Percentiles rank a stretch among this genome's conserved stretches.
Conservation (phyloP, 2,329 filamentous ascomycete species). For the Colletotrichum coccodes region DNA sequence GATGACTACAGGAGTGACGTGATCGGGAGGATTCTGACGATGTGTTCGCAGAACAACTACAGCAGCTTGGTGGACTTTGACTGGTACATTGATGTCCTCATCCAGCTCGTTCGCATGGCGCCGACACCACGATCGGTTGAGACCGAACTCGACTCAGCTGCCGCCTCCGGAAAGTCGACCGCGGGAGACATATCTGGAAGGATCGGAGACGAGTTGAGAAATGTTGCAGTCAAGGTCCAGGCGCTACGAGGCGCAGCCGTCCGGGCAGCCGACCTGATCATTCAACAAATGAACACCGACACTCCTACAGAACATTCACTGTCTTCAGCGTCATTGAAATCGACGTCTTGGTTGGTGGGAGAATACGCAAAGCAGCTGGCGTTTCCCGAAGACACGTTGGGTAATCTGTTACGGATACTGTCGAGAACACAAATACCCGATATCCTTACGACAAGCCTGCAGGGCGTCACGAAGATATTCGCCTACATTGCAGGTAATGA, state of each 20-base stretch:
- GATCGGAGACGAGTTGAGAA: slow-evolving; percentile 88
- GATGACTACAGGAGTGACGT: slow-evolving; percentile 89
- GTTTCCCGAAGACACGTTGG: slow-evolving; percentile 77
- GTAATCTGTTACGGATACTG: slow-evolving; percentile 76
- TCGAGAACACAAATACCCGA: slow-evolving; percentile 67
- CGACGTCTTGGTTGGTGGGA: slow-evolving; percentile 86
- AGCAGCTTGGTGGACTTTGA: slow-evolving; percentile 89
- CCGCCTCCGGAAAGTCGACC: slow-evolving; percentile 38
- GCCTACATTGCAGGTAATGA: slow-evolving; percentile 75
- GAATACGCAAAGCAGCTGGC: slow-evolving; percentile 83
- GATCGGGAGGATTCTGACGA: slow-evolving; percentile 82
- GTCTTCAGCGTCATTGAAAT: slow-evolving; percentile 75
- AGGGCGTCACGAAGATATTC: slow-evolving; percentile 89
- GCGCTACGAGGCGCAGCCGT: slow-evolving; percentile 84
- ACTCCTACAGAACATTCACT: slow-evolving; percentile 65
- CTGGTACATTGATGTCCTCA: slow-evolving; percentile 94
- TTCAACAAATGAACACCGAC: slow-evolving; percentile 66
- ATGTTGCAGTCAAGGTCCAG: slow-evolving; percentile 90
- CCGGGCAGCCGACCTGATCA: slow-evolving; percentile 82
- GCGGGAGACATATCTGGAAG: slow-evolving; percentile 68
- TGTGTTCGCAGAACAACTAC: slow-evolving; percentile 93
- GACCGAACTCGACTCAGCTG: slow-evolving; percentile 45
- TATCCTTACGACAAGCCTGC: slow-evolving; percentile 81
- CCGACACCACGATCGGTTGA: slow-evolving; percentile 58
- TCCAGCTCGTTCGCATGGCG: slow-evolving; percentile 82